phyloP scores from a whole-genome alignment of 306 rosid species.

The Dryas alaskensis region DNA sequence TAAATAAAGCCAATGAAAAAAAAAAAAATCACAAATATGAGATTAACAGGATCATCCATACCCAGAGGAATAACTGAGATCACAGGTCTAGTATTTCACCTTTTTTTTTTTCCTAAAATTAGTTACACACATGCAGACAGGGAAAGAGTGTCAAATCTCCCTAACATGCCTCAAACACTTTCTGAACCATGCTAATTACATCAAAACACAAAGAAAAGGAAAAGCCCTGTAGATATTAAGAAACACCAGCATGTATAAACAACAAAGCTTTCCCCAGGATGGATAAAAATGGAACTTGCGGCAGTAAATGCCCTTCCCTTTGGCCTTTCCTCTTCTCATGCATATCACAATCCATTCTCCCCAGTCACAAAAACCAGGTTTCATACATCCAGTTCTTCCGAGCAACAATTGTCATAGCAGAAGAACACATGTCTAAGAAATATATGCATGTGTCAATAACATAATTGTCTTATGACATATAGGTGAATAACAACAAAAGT shows the following conservation, averaged over 20 bases:
- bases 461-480: not conserved
- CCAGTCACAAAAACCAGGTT: not conserved
- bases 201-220: not conserved
- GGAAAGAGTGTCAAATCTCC: not conserved
- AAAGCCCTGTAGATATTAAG: not conserved
- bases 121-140: not conserved
- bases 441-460: not conserved
- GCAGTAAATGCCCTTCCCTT: not conserved
- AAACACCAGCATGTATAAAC: not conserved
- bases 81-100: not conserved
- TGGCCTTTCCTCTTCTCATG: not conserved
- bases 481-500: not conserved
- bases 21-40: not conserved
- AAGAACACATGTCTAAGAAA: not conserved
- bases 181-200: not conserved
- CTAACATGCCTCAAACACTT: not conserved
- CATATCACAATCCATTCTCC: not conserved
- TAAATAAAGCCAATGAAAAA: not conserved
- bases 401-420: slow-evolving; percentile 10
- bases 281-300: too few species aligned
- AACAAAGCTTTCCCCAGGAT: too few species aligned
- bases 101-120: not conserved
- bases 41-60: not conserved
- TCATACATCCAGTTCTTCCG: not conserved
- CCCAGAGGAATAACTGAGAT: not conserved